Evolutionary conservation across 2,329 filamentous ascomycete species (phyloP).

Genomic region (Neonectria neomacrospora): DNA sequence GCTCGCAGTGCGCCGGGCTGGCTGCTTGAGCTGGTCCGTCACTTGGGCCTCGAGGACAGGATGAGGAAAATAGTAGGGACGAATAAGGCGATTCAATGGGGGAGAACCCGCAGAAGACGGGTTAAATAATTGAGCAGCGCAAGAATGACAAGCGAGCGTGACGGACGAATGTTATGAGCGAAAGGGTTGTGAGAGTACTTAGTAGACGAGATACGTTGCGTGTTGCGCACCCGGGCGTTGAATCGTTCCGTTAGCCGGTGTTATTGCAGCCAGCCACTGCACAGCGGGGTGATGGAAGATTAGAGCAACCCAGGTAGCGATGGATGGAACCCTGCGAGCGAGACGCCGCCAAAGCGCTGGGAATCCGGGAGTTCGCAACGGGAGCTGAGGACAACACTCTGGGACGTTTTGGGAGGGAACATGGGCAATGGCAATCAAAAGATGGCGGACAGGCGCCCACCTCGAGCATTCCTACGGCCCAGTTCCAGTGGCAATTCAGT

Average conservation of each 20-base stretch:
- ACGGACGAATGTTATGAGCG: not conserved
- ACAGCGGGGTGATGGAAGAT: constrained; percentile 5
- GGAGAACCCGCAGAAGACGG: not conserved
- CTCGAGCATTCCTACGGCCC: not conserved
- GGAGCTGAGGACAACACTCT: not conserved
- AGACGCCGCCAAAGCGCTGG: constrained; percentile 18
- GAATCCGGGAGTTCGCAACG: constrained; percentile 7
- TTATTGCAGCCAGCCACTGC: not conserved
- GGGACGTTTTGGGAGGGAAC: constrained; percentile 22
- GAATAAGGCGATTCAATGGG: not conserved
- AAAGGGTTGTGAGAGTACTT: not conserved
- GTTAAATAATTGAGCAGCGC: not conserved
- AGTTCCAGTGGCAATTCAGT: not conserved
- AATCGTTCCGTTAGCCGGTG: constrained; percentile 6
- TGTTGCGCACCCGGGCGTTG: constrained; percentile 5
- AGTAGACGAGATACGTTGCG: not conserved
- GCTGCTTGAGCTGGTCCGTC: not conserved
- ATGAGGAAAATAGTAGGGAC: not conserved
- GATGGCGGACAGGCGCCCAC: not conserved
- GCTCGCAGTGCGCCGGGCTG: not conserved
- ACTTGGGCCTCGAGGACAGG: not conserved
- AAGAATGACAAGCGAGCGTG: not conserved
- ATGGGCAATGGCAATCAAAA: constrained; percentile 20
- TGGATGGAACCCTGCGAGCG: constrained; percentile 10
- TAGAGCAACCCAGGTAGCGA: not conserved